A percentile compares a stretch with the other conserved stretches of the same genome.
These are phyloP conservation scores for Drechslerella dactyloides DNA, from an alignment of 2,329 filamentous ascomycete species.

Conservation along the genomic window DNA sequence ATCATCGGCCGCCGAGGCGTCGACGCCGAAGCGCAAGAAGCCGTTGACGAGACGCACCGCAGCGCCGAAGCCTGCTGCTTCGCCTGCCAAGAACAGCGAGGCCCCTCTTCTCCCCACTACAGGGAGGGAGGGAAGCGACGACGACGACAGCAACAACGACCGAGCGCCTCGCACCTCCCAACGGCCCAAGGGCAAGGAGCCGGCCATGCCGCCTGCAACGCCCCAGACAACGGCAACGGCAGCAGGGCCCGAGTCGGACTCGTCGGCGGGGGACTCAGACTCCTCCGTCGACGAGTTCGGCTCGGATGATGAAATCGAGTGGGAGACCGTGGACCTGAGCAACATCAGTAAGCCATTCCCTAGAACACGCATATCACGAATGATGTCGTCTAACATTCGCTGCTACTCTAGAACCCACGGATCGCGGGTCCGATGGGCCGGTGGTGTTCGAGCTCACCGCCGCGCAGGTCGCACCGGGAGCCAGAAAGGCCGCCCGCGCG, in stretches of 20 bases:
- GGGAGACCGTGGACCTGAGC: conserved; percentile 67
- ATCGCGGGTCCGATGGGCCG: conserved; percentile 15
- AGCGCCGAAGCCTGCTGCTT: neutral
- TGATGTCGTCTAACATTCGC: conserved; percentile 17
- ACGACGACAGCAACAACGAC: neutral
- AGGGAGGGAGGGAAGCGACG: conserved; percentile 9
- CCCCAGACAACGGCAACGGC: too few relatives aligned
- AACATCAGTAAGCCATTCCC: conserved; percentile 54
- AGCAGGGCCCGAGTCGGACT: neutral
- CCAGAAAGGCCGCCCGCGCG: conserved; percentile 58
- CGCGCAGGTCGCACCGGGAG: conserved; percentile 8
- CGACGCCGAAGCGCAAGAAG: conserved; percentile 30
- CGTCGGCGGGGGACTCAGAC: conserved; percentile 11
- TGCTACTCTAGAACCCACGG: conserved; percentile 8
- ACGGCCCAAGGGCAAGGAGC: too few relatives aligned
- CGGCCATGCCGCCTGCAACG: too few relatives aligned
- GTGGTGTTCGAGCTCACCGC: conserved; percentile 27
- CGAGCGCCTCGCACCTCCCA: too few relatives aligned
- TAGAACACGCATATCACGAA: conserved; percentile 53
- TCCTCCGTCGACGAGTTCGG: conserved; percentile 56
- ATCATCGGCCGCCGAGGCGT: neutral
- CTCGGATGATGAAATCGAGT: conserved; percentile 66
- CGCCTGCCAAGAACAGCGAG: neutral
- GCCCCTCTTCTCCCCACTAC: neutral
- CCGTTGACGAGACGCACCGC: conserved; percentile 32